Base-by-base conservation (phyloP, 179 eudicot genomes). In the Amaranthus tricolor region DNA sequence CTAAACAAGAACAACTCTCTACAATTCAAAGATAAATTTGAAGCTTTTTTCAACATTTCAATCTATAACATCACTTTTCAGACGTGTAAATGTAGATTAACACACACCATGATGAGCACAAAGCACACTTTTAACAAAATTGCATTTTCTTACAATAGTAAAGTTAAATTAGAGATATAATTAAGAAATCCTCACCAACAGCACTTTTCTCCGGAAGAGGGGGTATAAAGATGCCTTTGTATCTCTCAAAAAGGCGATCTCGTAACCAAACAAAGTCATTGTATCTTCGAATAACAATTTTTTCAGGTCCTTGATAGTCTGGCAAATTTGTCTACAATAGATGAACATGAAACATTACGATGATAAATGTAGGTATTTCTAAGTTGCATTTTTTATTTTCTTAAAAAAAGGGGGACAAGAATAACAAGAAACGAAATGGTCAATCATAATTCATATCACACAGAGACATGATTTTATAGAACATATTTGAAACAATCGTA, bases 201-300 rank as follows among this genome's bases (percentile, higher is more conserved):
- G 98, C 93, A 80, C 88, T 93, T 88, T 94, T 94, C 87, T 94
- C 97, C 21, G 98, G 99, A 76, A 95, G 90, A 74, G 99, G 99
- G 63, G 99, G 99, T 77, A 93, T 85, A 66, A 93, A 93, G 64
- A 93, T 77, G 62, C 98, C 98, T 89, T 88, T 93, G 81, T 85
- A 91, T 85, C 87, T 88, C 82, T 93, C 99, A 79, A 92, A 95
- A 71, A 95, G 93, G 43, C 97, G 91, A 76, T 95, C 99, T 66
- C 88, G 90, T 74, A 93, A 70, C 99, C 99, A 95, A 76, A 93
- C 94, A 82, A 95, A 95, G 78, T 93, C 99, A 47, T 80, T 95
- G 70, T 95, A 95, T n/a, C 99, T 84, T 17, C 99, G 87, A 83
- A 93, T 91, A 76, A 95, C 99, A 77, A 93, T 93, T 80, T 95